Evolutionary conservation across 495 filamentous ascomycete species (phyloP).

Genomic region (Trichoderma reesei): DNA sequence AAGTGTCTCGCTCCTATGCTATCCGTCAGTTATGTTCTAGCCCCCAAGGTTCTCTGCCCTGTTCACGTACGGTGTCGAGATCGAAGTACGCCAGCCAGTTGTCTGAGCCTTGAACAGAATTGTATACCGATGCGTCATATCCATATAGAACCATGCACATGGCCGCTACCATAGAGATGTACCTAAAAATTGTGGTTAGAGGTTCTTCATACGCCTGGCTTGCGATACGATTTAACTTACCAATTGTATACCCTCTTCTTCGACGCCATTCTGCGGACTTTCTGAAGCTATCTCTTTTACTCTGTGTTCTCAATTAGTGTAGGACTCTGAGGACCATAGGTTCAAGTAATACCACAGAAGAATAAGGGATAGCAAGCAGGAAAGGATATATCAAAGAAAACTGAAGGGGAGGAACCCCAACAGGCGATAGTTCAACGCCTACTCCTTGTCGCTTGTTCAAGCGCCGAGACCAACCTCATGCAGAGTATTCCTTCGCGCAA

Average conservation of each 20-base stretch:
- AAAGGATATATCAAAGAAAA: too few relatives aligned
- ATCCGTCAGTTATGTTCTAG: constrained; percentile 1
- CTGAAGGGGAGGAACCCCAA: too few relatives aligned
- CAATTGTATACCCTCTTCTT: constrained; percentile 29
- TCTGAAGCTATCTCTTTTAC: too few relatives aligned
- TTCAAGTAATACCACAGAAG: too few relatives aligned
- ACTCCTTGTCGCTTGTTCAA: too few relatives aligned
- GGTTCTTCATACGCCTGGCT: too few relatives aligned
- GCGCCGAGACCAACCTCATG: too few relatives aligned
- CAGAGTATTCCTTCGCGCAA: too few relatives aligned
- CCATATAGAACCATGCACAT: constrained; percentile 60
- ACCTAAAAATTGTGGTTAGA: constrained; percentile 30
- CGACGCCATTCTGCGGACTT: constrained; percentile 18
- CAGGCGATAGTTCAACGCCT: too few relatives aligned
- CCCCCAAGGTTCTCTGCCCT: background rate
- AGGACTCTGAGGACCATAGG: too few relatives aligned
- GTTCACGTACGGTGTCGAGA: constrained; percentile 30
- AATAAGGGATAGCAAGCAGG: too few relatives aligned
- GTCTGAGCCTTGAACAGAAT: constrained; percentile 49
- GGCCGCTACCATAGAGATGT: constrained; percentile 51
- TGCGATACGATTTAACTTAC: constrained; percentile 10
- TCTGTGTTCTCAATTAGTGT: too few relatives aligned
- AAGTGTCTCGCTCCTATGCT: constrained; percentile 22
- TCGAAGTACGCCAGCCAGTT: constrained; percentile 53
- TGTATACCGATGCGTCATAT: constrained; percentile 58